Evolutionary conservation across 495 filamentous ascomycete genomes (phyloP).

Genomic region (Zalerion maritima): DNA sequence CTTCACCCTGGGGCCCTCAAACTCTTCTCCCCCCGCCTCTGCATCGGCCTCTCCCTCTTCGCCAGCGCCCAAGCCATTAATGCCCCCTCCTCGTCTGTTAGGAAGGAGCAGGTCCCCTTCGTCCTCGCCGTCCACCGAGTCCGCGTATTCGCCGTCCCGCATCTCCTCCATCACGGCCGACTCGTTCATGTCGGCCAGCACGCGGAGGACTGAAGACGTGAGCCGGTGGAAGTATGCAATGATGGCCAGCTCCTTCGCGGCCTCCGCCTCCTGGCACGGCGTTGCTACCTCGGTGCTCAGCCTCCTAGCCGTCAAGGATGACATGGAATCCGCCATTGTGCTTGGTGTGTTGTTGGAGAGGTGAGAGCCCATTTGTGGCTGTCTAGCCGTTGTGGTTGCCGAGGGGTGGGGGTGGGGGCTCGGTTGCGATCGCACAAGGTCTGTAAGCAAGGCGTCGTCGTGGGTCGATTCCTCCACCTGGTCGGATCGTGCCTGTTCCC

Average conservation of each 20-base stretch:
- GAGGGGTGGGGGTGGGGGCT: slow-evolving; percentile 12
- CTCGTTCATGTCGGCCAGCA: slow-evolving; percentile 54
- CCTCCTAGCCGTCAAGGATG: slow-evolving; percentile 18
- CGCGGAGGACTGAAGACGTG: slow-evolving; percentile 55
- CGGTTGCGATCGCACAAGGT: slow-evolving; percentile 18
- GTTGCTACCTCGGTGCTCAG: slow-evolving; percentile 6
- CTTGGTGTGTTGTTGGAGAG: slow-evolving; percentile 12
- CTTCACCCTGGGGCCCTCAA: slow-evolving; percentile 27
- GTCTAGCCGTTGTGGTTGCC: too few species aligned
- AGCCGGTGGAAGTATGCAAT: slow-evolving; percentile 87
- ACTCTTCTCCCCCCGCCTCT: slow-evolving; percentile 17
- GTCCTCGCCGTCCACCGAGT: slow-evolving; percentile 27
- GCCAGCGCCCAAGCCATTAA: too few species aligned
- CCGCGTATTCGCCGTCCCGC: slow-evolving; percentile 38
- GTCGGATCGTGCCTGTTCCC: slow-evolving; percentile 53
- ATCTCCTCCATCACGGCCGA: too few species aligned
- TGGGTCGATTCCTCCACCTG: slow-evolving; percentile 32
- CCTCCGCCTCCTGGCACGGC: slow-evolving; percentile 16
- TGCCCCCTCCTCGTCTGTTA: too few species aligned
- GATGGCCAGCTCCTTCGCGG: slow-evolving; percentile 50
- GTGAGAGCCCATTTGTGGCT: too few species aligned
- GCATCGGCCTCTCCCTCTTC: slow-evolving; percentile 9
- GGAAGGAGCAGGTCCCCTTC: slow-evolving; percentile 14
- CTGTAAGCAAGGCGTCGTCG: slow-evolving; percentile 33
- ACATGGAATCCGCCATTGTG: slow-evolving; percentile 18